Base-by-base conservation (phyloP, 2,329 filamentous ascomycete species). In the Ascosphaera aggregata region DNA sequence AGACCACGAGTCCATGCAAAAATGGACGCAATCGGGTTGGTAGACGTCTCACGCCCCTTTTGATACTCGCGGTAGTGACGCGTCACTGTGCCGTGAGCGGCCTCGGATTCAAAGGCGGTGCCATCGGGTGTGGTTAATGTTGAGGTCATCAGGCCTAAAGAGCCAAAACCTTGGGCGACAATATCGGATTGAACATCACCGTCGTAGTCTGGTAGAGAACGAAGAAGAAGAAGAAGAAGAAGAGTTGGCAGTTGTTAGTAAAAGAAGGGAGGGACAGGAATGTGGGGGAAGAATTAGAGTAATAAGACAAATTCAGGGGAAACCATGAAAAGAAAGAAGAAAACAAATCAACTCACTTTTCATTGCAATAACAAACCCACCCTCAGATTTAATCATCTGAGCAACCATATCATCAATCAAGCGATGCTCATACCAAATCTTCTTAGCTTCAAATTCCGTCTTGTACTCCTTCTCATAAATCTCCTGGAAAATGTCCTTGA, bases 361-460 rank as follows among this genome's bases (percentile, higher is more conserved):
- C 60, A 95, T 73, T 45, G 89, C 89, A 69, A 95, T 94, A 57
- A 95, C 73, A 63, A 89, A 94, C 46, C 89, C 89, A 50, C 89
- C 89, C 52, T 77, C 73, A 63, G 80, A 89, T 80, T 98, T 98
- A 69, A 98, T 80, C 89, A 98, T 98, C 71, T 98, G 89, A 38
- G 89, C 89, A 46, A 98, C 89, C 89, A 98, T 95, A 64, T 98
- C 89, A 63, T 98, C 89, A 55, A 98, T 95, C 49, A 98, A 69
- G 54, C 89, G 80, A 66, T 98, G 89, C 75, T 98, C 89, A 58
- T 98, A 95, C 89, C 89, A 95, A 64, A 95, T 92, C 45, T 72
- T 72, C 68, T 84, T 81, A 54, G 76, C 76, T 57, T 94, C 85
- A 51, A 95, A 95, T 35, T 81, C 71, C 57, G 72, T 69, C 69